Conservation (phyloP, 1,284 basidiomycete genomes). For the Pseudozyma pruni region DNA sequence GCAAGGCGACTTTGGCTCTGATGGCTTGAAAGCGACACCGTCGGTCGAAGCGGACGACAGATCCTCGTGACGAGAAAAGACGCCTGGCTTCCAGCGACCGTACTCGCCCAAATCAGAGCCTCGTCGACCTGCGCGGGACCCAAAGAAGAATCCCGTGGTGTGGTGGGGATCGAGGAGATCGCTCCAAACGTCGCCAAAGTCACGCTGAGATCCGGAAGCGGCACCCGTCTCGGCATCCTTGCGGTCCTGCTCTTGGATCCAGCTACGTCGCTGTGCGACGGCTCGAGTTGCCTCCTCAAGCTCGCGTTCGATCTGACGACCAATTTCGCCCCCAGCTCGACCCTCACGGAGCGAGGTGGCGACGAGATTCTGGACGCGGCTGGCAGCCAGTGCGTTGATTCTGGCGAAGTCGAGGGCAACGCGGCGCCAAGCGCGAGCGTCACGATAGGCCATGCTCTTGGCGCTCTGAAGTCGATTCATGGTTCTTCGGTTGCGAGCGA, state of each 20-base stretch:
- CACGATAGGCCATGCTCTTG: constrained; percentile 32
- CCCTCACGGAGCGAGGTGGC: constrained; percentile 26
- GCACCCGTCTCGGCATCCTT: constrained; percentile 14
- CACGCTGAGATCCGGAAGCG: constrained; percentile 4
- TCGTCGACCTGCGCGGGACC: constrained; percentile 17
- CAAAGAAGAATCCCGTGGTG: constrained; percentile 23
- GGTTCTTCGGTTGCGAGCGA: constrained; percentile 21
- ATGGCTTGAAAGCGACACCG: constrained; percentile 5
- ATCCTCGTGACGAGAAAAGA: constrained; percentile 14
- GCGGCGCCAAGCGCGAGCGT: constrained; percentile 46
- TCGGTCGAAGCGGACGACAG: constrained; percentile 7
- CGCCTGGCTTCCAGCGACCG: constrained; percentile 5
- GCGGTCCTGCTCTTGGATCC: constrained; percentile 28
- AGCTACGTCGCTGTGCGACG: constrained; percentile 32
- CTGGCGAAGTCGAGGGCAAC: constrained; percentile 45
- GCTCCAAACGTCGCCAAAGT: constrained; percentile 13
- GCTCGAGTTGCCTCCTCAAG: constrained; percentile 32
- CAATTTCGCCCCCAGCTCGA: constrained; percentile 24
- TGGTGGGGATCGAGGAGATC: constrained; percentile 17
- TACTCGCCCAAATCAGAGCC: constrained; percentile 12
- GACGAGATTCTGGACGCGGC: constrained; percentile 30
- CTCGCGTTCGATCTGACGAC: constrained; percentile 36
- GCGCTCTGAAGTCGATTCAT: constrained; percentile 45
- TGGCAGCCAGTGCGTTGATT: constrained; percentile 40
- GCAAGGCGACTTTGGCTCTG: constrained; percentile 6